Evolutionary conservation across 2,329 filamentous ascomycete species (phyloP).

Genomic region (Colletotrichum scovillei): DNA sequence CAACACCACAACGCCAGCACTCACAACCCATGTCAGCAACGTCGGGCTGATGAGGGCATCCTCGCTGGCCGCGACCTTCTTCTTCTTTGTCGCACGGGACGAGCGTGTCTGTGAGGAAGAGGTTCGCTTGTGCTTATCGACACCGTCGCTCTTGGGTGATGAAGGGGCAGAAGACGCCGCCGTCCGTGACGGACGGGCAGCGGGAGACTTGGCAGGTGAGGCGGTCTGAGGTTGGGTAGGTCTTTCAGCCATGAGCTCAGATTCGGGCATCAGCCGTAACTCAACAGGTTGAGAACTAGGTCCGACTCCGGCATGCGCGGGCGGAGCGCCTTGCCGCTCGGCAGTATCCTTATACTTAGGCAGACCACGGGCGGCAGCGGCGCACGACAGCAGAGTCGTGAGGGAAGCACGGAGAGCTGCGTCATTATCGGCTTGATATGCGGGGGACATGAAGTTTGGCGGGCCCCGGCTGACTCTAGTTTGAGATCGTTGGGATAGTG

Average conservation of each 20-base stretch:
- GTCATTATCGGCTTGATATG: conserved; percentile 88
- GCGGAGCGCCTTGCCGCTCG: conserved; percentile 44
- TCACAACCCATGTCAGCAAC: conserved; percentile 72
- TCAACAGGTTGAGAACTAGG: conserved; percentile 66
- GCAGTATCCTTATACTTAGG: conserved; percentile 69
- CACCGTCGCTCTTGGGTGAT: conserved; percentile 36
- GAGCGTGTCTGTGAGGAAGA: conserved; percentile 44
- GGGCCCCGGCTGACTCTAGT: conserved; percentile 57
- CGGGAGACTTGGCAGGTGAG: conserved; percentile 41
- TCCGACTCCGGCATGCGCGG: conserved; percentile 52
- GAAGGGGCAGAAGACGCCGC: conserved; percentile 37
- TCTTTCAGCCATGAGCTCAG: conserved; percentile 62
- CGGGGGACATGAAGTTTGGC: conserved; percentile 76
- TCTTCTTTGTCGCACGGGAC: conserved; percentile 68
- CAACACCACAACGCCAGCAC: conserved; percentile 74
- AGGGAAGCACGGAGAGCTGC: conserved; percentile 91
- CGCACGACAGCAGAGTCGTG: conserved; percentile 95
- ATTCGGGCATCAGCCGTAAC: conserved; percentile 69
- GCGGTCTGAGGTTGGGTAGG: conserved; percentile 37
- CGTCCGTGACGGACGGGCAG: conserved; percentile 40
- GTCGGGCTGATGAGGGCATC: conserved; percentile 67
- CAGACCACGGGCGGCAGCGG: conserved; percentile 86
- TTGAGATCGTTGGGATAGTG: conserved; percentile 60
- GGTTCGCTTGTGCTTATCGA: conserved; percentile 63
- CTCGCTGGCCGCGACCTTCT: conserved; percentile 56